A percentile compares a stretch with the other conserved stretches of the same genome.
phyloP scores from a whole-genome alignment of 345 rosid species.

The Cardamine chenopodiifolia region DNA sequence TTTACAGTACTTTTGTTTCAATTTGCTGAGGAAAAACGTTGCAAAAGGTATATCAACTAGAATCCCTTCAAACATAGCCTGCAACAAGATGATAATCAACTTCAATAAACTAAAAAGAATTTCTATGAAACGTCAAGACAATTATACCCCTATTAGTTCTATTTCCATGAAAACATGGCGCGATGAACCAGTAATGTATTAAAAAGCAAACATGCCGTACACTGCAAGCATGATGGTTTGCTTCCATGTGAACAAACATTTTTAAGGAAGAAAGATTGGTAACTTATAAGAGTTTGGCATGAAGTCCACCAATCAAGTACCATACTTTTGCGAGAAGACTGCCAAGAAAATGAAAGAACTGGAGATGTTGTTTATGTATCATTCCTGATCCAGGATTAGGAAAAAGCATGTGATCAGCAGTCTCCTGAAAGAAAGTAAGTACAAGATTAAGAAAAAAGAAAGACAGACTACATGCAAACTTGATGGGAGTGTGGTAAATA shows the following conservation, averaged over 20 bases:
- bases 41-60: slow-evolving; percentile 98
- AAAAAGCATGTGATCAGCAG: slow-evolving; percentile 91
- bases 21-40: slow-evolving; percentile 97
- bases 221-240: slow-evolving; percentile 14
- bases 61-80: slow-evolving; percentile 99
- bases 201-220: background rate
- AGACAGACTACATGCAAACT: slow-evolving; percentile 14
- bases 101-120: background rate
- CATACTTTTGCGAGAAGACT: slow-evolving; percentile 86
- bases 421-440: slow-evolving; percentile 62
- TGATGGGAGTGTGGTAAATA: slow-evolving; percentile 16
- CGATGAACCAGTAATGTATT: slow-evolving; percentile 7
- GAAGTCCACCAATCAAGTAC: slow-evolving; percentile 17
- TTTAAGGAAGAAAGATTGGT: slow-evolving; percentile 10
- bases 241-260: background rate
- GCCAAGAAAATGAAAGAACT: slow-evolving; percentile 94
- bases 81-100: slow-evolving; percentile 41
- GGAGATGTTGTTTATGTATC: slow-evolving; percentile 96
- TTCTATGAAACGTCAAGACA: background rate
- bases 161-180: background rate
- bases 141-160: background rate
- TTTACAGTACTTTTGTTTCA: slow-evolving; percentile 74
- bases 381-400: slow-evolving; percentile 99
- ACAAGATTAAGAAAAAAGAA: slow-evolving; percentile 23
- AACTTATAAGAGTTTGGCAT: slow-evolving; percentile 9